Base-by-base conservation (phyloP, 768 basidiomycete genomes). In the Imleria badia region DNA sequence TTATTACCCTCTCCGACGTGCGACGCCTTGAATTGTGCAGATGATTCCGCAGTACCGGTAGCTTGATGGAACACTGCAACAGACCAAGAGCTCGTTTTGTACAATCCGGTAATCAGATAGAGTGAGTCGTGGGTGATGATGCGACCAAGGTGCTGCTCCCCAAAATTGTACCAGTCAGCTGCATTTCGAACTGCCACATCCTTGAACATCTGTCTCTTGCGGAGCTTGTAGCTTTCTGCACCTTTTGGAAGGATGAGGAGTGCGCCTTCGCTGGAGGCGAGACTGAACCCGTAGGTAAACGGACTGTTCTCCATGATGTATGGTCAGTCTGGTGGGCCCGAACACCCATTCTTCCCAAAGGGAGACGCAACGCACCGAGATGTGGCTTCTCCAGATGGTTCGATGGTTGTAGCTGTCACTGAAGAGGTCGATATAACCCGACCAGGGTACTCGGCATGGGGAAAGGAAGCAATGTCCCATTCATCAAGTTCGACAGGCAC, bases 171-270 rank as follows among this genome's bases (percentile, higher is more conserved):
- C 71, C 71, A 72, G 6, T 50, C 26, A 15, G 34, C 35, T 2
- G 60, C 69, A 56, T 69, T 48, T 31, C 33, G n/a, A 29, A 42
- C 43, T 3, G 69, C 66, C 19, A 65, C 61, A 9, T 61, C 53
- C 14, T 42, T 48, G 44, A 72, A 69, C 5, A 47, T 31, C 31
- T 31, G 23, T 17, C 56, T 34, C n/a, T 71, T 61, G 30, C 35
- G 68, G 58, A 36, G 62, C 40, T 49, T 59, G 39, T 54, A 52
- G 36, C 52, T 57, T 34, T 45, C 48, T 6, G 68, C 65, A 2
- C 70, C 73, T 20, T 70, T 57, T 1, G 72, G 71, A 42, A 73
- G 63, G 13, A 66, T 51, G 10, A 73, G 54, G 6, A 73, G 51
- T 6, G 73, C 68, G 11, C 68, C 72, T 59, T 69, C 66, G 26